Conservation (phyloP, 495 filamentous ascomycete genomes). For the Lineolata rhizophorae region DNA sequence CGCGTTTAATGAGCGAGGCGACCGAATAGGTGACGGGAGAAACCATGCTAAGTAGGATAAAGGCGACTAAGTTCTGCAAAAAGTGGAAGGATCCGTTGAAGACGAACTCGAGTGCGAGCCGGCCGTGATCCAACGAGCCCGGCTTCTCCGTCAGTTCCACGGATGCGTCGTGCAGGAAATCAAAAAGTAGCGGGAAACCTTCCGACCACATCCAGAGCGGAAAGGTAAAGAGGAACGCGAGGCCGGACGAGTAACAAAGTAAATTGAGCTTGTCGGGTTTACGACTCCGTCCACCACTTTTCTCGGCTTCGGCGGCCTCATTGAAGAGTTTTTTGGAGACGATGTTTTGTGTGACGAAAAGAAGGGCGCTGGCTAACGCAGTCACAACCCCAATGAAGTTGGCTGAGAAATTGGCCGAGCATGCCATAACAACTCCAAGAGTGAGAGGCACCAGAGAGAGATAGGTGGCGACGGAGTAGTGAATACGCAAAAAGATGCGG, state of each 20-base stretch:
- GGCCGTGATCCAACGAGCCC: conserved; percentile 55
- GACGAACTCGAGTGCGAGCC: conserved; percentile 59
- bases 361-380: conserved; percentile 66
- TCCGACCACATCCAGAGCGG: conserved; percentile 90
- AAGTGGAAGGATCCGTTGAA: conserved; percentile 98
- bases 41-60: conserved; percentile 73
- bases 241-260: conserved; percentile 80
- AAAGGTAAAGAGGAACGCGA: conserved; percentile 76
- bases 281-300: conserved; percentile 32
- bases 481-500: conserved; percentile 66
- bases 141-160: conserved; percentile 36
- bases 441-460: conserved; percentile 84
- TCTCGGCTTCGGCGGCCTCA: conserved; percentile 63
- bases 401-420: conserved; percentile 68
- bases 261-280: conserved; percentile 96
- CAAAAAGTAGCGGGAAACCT: conserved; percentile 49
- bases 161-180: conserved; percentile 45
- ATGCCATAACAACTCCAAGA: conserved; percentile 82
- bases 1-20: conserved; percentile 82
- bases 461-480: conserved; percentile 75
- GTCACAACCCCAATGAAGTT: conserved; percentile 75
- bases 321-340: conserved; percentile 99
- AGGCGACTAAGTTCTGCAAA: conserved; percentile 85
- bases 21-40: conserved; percentile 96
- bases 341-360: conserved; percentile 98